These are phyloP conservation scores for Lachancea fermentati DNA, from an alignment of 805 yeast genomes.

Conservation along the genomic window DNA sequence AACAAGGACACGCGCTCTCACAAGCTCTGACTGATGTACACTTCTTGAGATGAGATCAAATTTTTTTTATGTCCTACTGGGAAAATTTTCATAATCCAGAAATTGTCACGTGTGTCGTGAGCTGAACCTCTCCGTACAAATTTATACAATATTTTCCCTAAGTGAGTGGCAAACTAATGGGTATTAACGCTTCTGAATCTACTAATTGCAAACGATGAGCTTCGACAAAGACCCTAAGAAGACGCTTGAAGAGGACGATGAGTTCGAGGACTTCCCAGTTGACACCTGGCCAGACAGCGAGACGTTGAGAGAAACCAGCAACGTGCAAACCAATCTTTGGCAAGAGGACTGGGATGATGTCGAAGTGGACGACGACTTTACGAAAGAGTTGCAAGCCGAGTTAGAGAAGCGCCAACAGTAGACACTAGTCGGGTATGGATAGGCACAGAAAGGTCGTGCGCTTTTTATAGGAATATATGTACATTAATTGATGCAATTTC, in stretches of 20 bases:
- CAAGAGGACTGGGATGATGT: conserved; percentile 98
- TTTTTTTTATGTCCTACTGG: conserved; percentile 3
- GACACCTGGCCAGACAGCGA: conserved; percentile 75
- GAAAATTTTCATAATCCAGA: not conserved
- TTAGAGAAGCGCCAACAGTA: conserved; percentile 23
- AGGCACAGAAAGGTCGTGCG: not conserved
- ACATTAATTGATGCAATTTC: not conserved
- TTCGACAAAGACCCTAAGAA: conserved; percentile 9
- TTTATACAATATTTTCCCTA: not conserved
- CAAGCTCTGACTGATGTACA: not conserved
- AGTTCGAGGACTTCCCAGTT: conserved; percentile 93
- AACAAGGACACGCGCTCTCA: not conserved
- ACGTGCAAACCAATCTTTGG: conserved; percentile 67
- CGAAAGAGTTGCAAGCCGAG: conserved; percentile 59
- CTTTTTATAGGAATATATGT: not conserved
- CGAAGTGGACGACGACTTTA: conserved; percentile 86
- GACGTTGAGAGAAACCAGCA: conserved; percentile 39
- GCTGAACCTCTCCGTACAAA: not conserved
- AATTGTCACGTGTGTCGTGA: no score
- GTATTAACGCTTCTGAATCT: not conserved
- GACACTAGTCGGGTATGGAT: conserved; percentile 3
- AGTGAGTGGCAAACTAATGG: conserved; percentile 2
- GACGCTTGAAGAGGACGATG: conserved; percentile 91
- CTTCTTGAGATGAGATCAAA: conserved; percentile 14
- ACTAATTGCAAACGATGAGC: conserved; percentile 1